Conservation (phyloP, 228 moss, liverwort and hornwort genomes). For the Sphagnum fallax region DNA sequence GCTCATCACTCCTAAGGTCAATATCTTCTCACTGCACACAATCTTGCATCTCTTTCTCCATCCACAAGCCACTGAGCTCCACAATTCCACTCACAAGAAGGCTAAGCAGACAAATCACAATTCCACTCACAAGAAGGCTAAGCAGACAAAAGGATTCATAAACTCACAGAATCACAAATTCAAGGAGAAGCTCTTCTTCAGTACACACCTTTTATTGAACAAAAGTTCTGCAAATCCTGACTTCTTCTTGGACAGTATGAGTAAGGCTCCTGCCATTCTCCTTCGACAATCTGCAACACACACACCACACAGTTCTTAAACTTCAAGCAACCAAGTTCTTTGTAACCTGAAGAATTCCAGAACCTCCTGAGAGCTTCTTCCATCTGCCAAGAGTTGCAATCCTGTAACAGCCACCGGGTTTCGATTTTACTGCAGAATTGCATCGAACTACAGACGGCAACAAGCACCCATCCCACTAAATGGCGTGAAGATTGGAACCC, state of each 20-base stretch:
- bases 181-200: not conserved
- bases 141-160: too few relatives aligned
- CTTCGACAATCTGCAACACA: conserved; percentile 27
- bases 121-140: too few relatives aligned
- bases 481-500: too few relatives aligned
- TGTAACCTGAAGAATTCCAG: not conserved
- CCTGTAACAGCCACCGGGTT: not conserved
- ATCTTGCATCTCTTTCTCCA: not conserved
- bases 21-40: too few relatives aligned
- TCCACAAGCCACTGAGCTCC: not conserved
- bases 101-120: too few relatives aligned
- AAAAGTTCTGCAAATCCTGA: conserved; percentile 94
- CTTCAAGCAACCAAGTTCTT: not conserved
- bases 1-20: too few relatives aligned
- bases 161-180: too few relatives aligned
- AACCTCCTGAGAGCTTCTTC: not conserved
- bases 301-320: conserved; percentile 1
- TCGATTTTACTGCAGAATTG: not conserved
- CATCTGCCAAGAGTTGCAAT: not conserved
- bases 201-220: conserved; percentile 63
- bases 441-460: not conserved
- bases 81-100: not conserved
- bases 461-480: not conserved
- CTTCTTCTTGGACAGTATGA: conserved; percentile 62
- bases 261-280: conserved; percentile 36